These are phyloP conservation scores for Penicillium freii DNA, from an alignment of 2,329 filamentous ascomycete genomes.

Conservation along the genomic window DNA sequence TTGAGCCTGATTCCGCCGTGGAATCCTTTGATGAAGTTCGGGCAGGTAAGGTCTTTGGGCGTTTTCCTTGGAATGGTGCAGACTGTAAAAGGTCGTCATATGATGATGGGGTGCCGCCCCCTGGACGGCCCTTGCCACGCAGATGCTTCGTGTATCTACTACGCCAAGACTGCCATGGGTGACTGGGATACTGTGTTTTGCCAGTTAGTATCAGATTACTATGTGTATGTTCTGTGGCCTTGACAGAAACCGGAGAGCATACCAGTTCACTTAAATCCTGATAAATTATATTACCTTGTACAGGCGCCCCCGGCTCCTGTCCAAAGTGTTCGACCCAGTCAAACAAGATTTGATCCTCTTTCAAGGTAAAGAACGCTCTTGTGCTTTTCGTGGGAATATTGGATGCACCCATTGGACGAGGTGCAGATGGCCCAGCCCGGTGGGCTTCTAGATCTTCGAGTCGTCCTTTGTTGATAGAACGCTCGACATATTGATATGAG, in stretches of 20 bases:
- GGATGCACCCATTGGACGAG: slow-evolving; percentile 47
- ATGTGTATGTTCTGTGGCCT: not conserved
- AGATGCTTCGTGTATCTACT: slow-evolving; percentile 47
- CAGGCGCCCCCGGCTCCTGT: slow-evolving; percentile 29
- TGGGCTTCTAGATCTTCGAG: slow-evolving; percentile 51
- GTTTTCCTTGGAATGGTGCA: not conserved
- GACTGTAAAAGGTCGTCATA: not conserved
- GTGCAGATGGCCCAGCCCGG: slow-evolving; percentile 45
- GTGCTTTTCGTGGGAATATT: slow-evolving; percentile 35
- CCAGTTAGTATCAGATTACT: not conserved
- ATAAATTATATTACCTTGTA: slow-evolving; percentile 47
- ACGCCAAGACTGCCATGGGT: slow-evolving; percentile 51
- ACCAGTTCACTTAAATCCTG: slow-evolving; percentile 43
- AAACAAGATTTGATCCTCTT: slow-evolving; percentile 47
- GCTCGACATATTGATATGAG: slow-evolving; percentile 59
- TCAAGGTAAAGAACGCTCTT: slow-evolving; percentile 38
- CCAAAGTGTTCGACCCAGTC: slow-evolving; percentile 44
- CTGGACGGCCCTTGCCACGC: slow-evolving; percentile 37
- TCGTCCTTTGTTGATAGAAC: slow-evolving; percentile 50
- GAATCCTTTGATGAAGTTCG: not conserved
- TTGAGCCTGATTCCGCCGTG: not conserved
- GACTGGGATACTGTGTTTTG: slow-evolving; percentile 40
- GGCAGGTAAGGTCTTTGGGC: slow-evolving; percentile 8
- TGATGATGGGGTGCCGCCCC: slow-evolving; percentile 15
- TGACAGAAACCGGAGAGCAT: slow-evolving; percentile 5